These are phyloP conservation scores for Neocallimastix lanati DNA, from an alignment of 192 early-diverging fungal genomes.

Conservation along the genomic window DNA sequence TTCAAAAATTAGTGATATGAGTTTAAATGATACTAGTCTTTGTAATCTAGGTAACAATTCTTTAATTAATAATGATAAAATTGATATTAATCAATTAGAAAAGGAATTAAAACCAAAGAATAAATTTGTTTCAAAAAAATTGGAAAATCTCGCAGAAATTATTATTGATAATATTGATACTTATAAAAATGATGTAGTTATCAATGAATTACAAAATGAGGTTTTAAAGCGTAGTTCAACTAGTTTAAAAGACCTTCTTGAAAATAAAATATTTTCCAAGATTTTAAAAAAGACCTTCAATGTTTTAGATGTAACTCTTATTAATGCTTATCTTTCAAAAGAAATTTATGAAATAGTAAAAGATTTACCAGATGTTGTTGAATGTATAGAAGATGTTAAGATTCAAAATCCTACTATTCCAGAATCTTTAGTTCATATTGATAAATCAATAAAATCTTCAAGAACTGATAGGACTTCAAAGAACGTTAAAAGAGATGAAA, in stretches of 20 bases:
- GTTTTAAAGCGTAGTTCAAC: neutral
- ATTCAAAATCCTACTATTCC: neutral
- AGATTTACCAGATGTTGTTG: neutral
- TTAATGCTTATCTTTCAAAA: neutral
- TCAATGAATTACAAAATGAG: neutral
- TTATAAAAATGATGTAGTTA: neutral
- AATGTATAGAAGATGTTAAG: neutral
- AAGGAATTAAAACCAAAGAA: neutral
- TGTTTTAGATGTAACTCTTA: neutral
- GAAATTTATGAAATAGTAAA: neutral
- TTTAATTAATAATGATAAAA: neutral
- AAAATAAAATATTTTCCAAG: neutral
- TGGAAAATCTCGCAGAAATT: neutral
- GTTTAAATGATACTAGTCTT: neutral
- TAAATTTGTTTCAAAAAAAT: neutral
- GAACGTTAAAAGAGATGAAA: neutral
- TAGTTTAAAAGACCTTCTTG: neutral
- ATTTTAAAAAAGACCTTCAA: neutral
- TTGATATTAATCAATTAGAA: neutral
- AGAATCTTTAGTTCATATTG: neutral
- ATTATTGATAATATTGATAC: neutral
- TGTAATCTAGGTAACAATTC: neutral
- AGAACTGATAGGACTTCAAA: neutral
- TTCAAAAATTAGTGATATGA: neutral
- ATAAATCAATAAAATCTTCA: too few species aligned